Base-by-base conservation (phyloP, 1,139 yeast species). In the Saccharomycopsis phalli region DNA sequence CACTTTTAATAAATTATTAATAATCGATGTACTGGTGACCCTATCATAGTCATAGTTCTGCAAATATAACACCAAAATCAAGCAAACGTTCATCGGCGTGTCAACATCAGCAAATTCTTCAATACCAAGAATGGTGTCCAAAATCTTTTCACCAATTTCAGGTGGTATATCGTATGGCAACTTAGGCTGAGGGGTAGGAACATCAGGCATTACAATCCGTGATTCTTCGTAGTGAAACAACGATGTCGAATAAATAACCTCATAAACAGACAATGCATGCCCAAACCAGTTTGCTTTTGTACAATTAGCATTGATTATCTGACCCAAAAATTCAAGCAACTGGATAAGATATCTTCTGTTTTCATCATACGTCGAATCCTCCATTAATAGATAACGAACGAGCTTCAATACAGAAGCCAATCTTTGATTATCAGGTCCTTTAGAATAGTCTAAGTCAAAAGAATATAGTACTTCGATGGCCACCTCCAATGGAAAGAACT, bases 201-300 rank as follows among this genome's bases (percentile, higher is more conserved):
- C 14, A 3, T 3, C 26, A 7, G 11, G 33, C 8, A 36, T 5
- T 17, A 28, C 19, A 8, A 34, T 8, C 6, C 6, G 7, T 8
- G 18, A 28, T 17, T 13, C 16, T 8, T 27, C 35, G 10, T 13
- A 22, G 13, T 16, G 14, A 2, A 70, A 53, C 34, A 61, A 64
- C 5, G 69, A 62, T 37, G 62, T 67, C 1, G 74, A 61, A 35
- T 76, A 50, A 6, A 72, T 56, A 34, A 68, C 71, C 36, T 72
- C 78, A 38, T 71, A 62, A 2, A 74, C 65, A 11, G 63, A 56
- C 37, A 80, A 54, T 0, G 72, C 69, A 42, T 67, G 64, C 1
- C 72, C 65, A 50, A 72, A 71, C 74, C 78, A 78, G 3, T 62
- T 57, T 19, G 65, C 56, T 45, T 69, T 62, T 1, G 63, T 62